Percentiles rank a stretch among this genome's conserved stretches.
Conservation (phyloP, 495 filamentous ascomycete genomes). For the Penicillium desertorum region DNA sequence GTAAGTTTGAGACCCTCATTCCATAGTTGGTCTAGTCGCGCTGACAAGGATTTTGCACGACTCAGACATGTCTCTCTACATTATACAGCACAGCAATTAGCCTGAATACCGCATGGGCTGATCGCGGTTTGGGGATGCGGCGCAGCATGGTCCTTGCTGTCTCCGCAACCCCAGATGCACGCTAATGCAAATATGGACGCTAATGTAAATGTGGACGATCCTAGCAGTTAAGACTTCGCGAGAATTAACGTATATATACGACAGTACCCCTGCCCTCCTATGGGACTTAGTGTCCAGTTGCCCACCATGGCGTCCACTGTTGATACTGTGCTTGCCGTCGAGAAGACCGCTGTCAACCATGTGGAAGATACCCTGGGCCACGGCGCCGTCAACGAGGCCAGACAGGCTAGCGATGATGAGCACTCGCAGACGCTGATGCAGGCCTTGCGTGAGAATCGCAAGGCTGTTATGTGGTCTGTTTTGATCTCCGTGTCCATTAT, state of each 20-base stretch:
- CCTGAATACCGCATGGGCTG: conserved; percentile 16
- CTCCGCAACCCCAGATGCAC: conserved; percentile 16
- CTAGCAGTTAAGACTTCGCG: background rate
- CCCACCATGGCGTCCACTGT: conserved; percentile 14
- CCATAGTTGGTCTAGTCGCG: conserved; percentile 9
- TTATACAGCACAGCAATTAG: conserved; percentile 10
- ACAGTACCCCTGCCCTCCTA: background rate
- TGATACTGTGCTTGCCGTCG: conserved; percentile 23
- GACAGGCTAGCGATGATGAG: conserved; percentile 36
- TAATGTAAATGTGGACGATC: conserved; percentile 11
- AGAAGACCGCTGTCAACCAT: conserved; percentile 30
- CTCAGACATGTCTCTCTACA: background rate
- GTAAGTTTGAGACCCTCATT: conserved; percentile 15
- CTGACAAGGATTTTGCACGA: background rate
- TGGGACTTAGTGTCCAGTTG: too few species aligned
- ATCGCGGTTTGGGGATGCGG: background rate
- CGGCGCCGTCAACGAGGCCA: conserved; percentile 32
- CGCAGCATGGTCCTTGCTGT: background rate
- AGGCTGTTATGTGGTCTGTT: conserved; percentile 51
- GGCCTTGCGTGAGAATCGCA: conserved; percentile 43
- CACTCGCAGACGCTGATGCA: conserved; percentile 33
- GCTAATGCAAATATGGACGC: conserved; percentile 10
- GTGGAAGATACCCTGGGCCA: conserved; percentile 28
- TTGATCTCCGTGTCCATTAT: conserved; percentile 46
- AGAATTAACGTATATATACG: conserved; percentile 14